These are phyloP conservation scores for Xylaria sp. DNA, from an alignment of 495 filamentous ascomycete genomes.

Conservation along the genomic window DNA sequence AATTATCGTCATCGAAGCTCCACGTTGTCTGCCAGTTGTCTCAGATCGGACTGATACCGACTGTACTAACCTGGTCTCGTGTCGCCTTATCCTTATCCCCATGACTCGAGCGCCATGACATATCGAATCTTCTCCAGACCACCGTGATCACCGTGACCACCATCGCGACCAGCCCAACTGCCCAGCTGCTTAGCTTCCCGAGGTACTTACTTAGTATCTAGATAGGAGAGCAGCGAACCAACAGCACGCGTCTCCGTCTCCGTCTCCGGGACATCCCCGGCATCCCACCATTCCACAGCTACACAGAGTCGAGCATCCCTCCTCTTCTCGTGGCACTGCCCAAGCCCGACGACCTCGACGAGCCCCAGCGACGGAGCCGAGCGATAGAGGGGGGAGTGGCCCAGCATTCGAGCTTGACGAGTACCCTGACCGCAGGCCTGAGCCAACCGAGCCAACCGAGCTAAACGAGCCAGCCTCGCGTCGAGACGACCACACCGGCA, in stretches of 20 bases:
- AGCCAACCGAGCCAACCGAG: slow-evolving; percentile 15
- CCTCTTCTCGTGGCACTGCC: slow-evolving; percentile 45
- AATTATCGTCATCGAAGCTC: slow-evolving; percentile 16
- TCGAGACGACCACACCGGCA: slow-evolving; percentile 35
- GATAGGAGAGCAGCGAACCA: no score
- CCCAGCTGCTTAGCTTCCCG: not conserved
- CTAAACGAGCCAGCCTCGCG: slow-evolving; percentile 13
- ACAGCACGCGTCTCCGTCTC: not conserved
- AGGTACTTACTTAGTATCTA: no score
- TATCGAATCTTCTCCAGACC: slow-evolving; percentile 1
- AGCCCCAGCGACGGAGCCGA: slow-evolving; percentile 33
- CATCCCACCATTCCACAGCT: slow-evolving; percentile 48
- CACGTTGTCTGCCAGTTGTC: not conserved
- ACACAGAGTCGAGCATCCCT: slow-evolving; percentile 42
- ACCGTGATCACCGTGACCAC: not conserved
- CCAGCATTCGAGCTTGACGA: slow-evolving; percentile 47
- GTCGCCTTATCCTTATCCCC: not conserved
- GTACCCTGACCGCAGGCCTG: no score
- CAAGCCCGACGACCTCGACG: slow-evolving; percentile 32
- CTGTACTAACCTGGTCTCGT: not conserved
- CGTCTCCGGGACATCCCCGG: not conserved
- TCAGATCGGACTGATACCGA: not conserved
- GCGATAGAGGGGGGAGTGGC: slow-evolving; percentile 52
- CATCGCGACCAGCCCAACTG: not conserved
- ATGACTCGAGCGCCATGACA: slow-evolving; percentile 23